Conservation (phyloP, 257 asterid genomes). For the Solanum corneliomulleri region DNA sequence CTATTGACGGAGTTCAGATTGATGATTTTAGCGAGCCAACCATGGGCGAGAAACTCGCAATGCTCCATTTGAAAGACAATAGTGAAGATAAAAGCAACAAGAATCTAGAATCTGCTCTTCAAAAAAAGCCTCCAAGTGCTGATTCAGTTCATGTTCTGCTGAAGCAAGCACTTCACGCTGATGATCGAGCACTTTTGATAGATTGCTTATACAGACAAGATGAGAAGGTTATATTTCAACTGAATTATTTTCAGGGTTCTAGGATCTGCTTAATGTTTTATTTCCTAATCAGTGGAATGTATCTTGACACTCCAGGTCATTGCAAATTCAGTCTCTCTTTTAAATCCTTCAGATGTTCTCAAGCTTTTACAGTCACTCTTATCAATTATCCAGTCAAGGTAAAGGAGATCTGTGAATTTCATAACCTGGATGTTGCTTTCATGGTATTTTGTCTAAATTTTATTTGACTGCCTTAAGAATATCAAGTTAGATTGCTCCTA, state of each 20-base stretch:
- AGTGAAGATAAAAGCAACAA: slow-evolving; percentile 15
- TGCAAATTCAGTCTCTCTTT: slow-evolving; percentile 50
- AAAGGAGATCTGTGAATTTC: not conserved
- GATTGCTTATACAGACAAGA: slow-evolving; percentile 88
- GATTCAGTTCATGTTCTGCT: slow-evolving; percentile 78
- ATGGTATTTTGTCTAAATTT: not conserved
- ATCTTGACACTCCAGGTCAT: slow-evolving; percentile 46
- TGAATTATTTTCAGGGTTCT: not conserved
- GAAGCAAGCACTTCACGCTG: slow-evolving; percentile 83
- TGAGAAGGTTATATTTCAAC: slow-evolving; percentile 47
- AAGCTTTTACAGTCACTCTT: slow-evolving; percentile 69
- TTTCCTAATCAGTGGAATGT: not conserved
- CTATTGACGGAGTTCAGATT: slow-evolving; percentile 25
- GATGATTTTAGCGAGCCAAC: slow-evolving; percentile 73
- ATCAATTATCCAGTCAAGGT: slow-evolving; percentile 63
- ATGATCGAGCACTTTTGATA: slow-evolving; percentile 66
- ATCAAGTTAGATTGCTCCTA: not conserved
- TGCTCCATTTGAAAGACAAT: slow-evolving; percentile 40
- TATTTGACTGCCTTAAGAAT: not conserved
- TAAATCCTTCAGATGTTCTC: slow-evolving; percentile 81
- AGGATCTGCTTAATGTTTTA: not conserved
- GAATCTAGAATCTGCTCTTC: slow-evolving; percentile 13
- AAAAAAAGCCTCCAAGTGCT: slow-evolving; percentile 74
- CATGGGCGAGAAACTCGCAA: slow-evolving; percentile 83
- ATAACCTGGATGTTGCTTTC: not conserved